phyloP scores from a whole-genome alignment of 2,329 filamentous ascomycete genomes.

The Cladosporium sp. region DNA sequence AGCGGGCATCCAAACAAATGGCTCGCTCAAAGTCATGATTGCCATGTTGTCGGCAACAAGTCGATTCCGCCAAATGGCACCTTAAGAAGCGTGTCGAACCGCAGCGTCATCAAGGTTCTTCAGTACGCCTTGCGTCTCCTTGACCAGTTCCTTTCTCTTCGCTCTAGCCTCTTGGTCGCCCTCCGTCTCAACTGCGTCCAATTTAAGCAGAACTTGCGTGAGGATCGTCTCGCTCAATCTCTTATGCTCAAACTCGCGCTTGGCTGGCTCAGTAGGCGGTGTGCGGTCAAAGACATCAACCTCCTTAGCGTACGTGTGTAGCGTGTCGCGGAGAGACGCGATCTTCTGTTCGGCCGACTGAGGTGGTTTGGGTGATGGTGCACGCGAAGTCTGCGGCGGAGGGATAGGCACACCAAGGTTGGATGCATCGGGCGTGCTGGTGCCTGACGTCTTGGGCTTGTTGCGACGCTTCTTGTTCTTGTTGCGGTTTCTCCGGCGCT shows the following conservation, averaged over 20 bases:
- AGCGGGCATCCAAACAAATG: neutral
- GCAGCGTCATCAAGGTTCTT: slow-evolving; percentile 52
- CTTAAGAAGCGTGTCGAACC: slow-evolving; percentile 8
- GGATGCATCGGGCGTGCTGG: slow-evolving; percentile 30
- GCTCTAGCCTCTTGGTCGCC: slow-evolving; percentile 60
- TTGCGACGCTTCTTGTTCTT: slow-evolving; percentile 39
- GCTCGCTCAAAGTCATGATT: slow-evolving; percentile 2
- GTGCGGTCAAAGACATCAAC: slow-evolving; percentile 55
- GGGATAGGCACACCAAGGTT: slow-evolving; percentile 32
- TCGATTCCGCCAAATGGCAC: neutral
- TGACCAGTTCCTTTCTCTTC: slow-evolving; percentile 66
- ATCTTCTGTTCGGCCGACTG: slow-evolving; percentile 56
- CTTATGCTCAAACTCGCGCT: slow-evolving; percentile 67
- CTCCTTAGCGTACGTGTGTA: slow-evolving; percentile 59
- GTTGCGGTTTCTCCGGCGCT: slow-evolving; percentile 35
- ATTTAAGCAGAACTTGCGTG: slow-evolving; percentile 68
- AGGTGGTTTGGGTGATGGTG: slow-evolving; percentile 36
- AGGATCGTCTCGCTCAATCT: slow-evolving; percentile 69
- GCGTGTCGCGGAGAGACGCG: slow-evolving; percentile 58
- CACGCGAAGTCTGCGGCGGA: slow-evolving; percentile 24
- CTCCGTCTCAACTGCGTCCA: slow-evolving; percentile 69
- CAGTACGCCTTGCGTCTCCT: slow-evolving; percentile 61
- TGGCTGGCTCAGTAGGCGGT: slow-evolving; percentile 61
- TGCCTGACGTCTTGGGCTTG: slow-evolving; percentile 34
- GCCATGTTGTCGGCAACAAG: neutral